Percentiles rank a stretch among this genome's conserved stretches.
These are phyloP conservation scores for Pseudopithomyces maydicus DNA, from an alignment of 2,329 filamentous ascomycete species.

Conservation along the genomic window DNA sequence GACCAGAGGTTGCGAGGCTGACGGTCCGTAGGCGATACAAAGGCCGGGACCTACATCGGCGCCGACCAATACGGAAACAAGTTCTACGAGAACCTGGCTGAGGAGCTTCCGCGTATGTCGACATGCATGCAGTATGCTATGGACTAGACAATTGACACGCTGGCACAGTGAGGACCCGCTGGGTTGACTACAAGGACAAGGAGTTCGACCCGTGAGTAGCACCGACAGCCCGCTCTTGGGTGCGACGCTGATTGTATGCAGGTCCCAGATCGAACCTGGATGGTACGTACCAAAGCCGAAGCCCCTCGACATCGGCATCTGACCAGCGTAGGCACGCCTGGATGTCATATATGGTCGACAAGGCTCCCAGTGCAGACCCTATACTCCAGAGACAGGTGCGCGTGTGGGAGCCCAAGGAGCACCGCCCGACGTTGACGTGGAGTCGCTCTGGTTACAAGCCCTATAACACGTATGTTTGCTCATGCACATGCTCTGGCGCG, in stretches of 20 bases:
- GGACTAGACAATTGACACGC: conserved; percentile 16
- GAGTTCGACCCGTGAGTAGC: conserved; percentile 75
- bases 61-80: conserved; percentile 94
- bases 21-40: conserved; percentile 80
- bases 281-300: conserved; percentile 58
- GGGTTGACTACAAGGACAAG: conserved; percentile 93
- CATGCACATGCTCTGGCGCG: neutral
- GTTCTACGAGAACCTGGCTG: conserved; percentile 88
- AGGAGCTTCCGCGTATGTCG: conserved; percentile 83
- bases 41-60: conserved; percentile 84
- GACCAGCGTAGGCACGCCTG: conserved; percentile 74
- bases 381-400: conserved; percentile 70
- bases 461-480: conserved; percentile 83
- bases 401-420: conserved; percentile 75
- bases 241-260: conserved; percentile 50
- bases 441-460: conserved; percentile 84
- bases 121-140: neutral
- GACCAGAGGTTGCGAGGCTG: conserved; percentile 20
- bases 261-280: conserved; percentile 86
- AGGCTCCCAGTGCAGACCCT: conserved; percentile 78
- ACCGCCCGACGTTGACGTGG: conserved; percentile 76
- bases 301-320: conserved; percentile 1
- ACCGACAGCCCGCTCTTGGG: neutral
- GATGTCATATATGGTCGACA: conserved; percentile 93
- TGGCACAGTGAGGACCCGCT: conserved; percentile 81